Evolutionary conservation across 2,329 filamentous ascomycete species (phyloP).

Genomic region (Venturiaceae sp.): DNA sequence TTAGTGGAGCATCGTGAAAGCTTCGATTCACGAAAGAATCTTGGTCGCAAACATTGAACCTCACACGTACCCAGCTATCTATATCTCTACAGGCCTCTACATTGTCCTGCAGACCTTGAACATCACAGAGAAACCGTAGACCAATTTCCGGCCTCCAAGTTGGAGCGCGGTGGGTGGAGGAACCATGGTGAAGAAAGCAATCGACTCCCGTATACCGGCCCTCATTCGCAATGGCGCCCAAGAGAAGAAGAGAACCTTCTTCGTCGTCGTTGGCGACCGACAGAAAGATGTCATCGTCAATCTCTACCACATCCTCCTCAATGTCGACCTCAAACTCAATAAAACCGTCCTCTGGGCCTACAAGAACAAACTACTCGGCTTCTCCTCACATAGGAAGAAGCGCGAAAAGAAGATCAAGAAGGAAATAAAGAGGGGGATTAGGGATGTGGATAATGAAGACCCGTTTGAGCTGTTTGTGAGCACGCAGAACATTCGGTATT

Average conservation of each 20-base stretch:
- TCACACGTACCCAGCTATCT: no score
- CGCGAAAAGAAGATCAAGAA: conserved; percentile 97
- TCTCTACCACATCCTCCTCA: conserved; percentile 86
- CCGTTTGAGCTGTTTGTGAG: conserved; percentile 97
- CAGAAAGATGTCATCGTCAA: conserved; percentile 96
- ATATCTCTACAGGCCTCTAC: neutral
- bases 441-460: conserved; percentile 87
- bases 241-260: conserved; percentile 97
- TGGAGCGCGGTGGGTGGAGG: neutral
- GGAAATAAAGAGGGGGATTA: conserved; percentile 88
- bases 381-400: conserved; percentile 93
- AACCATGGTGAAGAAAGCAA: conserved; percentile 7
- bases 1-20: neutral
- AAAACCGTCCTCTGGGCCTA: conserved; percentile 98
- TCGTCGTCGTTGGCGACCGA: conserved; percentile 88
- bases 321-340: conserved; percentile 83
- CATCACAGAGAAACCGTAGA: neutral
- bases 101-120: neutral
- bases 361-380: conserved; percentile 93
- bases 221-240: conserved; percentile 85
- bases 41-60: neutral
- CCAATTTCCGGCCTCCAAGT: neutral
- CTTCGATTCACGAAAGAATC: neutral
- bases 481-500: conserved; percentile 94
- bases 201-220: conserved; percentile 24